phyloP scores from a whole-genome alignment of 257 asterid genomes.

The Datura wrightii region DNA sequence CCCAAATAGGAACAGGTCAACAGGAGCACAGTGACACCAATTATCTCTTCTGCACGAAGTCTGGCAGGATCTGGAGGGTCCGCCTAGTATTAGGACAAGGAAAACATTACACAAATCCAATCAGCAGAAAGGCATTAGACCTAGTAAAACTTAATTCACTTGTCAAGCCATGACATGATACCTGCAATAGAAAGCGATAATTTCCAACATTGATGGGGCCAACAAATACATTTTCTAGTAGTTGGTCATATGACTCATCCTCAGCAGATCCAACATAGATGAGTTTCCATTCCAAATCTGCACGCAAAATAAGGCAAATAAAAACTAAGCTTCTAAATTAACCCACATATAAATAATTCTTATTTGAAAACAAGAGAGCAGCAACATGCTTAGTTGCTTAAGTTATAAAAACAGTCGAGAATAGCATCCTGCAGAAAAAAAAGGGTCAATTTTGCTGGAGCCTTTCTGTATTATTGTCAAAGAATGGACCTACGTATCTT shows the following conservation, averaged over 20 bases:
- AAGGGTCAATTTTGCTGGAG: not conserved
- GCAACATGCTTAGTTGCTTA: not conserved
- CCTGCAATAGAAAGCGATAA: slow-evolving; percentile 90
- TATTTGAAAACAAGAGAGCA: slow-evolving; percentile 14
- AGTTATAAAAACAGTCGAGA: not conserved
- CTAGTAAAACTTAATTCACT: not conserved
- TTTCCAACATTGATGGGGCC: slow-evolving; percentile 97
- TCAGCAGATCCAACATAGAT: slow-evolving; percentile 97
- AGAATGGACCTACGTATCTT: not conserved
- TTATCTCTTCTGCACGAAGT: slow-evolving; percentile 87
- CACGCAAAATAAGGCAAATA: slow-evolving; percentile 23
- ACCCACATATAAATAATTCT: not conserved
- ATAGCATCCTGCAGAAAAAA: not conserved
- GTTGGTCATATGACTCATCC: slow-evolving; percentile 94
- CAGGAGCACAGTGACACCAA: slow-evolving; percentile 92
- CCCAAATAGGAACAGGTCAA: slow-evolving; percentile 91
- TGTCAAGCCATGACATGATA: slow-evolving; percentile 36
- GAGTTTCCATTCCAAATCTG: slow-evolving; percentile 99
- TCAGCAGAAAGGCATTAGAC: not conserved
- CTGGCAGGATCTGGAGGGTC: slow-evolving; percentile 94
- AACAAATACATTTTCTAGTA: slow-evolving; percentile 91
- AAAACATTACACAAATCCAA: slow-evolving; percentile 9
- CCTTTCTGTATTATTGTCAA: not conserved
- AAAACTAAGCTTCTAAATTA: not conserved
- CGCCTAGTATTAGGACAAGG: slow-evolving; percentile 51